These are phyloP conservation scores for Rheum nobile DNA, from an alignment of 148 eudicot species.

Conservation along the genomic window DNA sequence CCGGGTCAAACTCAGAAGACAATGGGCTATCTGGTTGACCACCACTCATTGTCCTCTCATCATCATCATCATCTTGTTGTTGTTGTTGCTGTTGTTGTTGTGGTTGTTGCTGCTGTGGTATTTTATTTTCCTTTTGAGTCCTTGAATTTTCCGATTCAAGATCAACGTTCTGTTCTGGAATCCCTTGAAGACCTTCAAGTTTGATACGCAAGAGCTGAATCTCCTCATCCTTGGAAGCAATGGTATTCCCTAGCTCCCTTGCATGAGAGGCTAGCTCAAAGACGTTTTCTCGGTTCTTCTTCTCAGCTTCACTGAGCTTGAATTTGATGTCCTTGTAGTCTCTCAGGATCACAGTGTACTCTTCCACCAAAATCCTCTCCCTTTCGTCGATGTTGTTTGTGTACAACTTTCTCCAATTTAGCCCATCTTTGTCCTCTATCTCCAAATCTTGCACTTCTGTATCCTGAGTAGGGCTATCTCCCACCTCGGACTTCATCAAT, in stretches of 20 bases:
- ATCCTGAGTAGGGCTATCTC: slow-evolving; percentile 13
- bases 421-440: slow-evolving; percentile 28
- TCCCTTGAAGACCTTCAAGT: slow-evolving; percentile 22
- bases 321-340: slow-evolving; percentile 56
- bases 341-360: slow-evolving; percentile 48
- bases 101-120: background rate
- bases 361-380: slow-evolving; percentile 51
- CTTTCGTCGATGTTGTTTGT: slow-evolving; percentile 53
- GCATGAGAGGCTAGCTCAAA: slow-evolving; percentile 38
- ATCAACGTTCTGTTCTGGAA: slow-evolving; percentile 8
- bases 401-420: slow-evolving; percentile 52
- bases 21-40: background rate
- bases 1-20: slow-evolving; percentile 10
- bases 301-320: slow-evolving; percentile 54
- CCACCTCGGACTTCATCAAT: slow-evolving; percentile 10
- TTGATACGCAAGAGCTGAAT: slow-evolving; percentile 37
- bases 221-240: slow-evolving; percentile 48
- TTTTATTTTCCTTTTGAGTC: background rate
- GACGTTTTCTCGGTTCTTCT: slow-evolving; percentile 39
- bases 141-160: slow-evolving; percentile 7
- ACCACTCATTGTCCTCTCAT: background rate
- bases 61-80: background rate
- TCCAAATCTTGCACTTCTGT: slow-evolving; percentile 12
- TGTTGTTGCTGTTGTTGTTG: background rate
- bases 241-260: slow-evolving; percentile 38